Evolutionary conservation across 441 rosid genomes (phyloP).

Genomic region (Arabidopsis lyrata): DNA sequence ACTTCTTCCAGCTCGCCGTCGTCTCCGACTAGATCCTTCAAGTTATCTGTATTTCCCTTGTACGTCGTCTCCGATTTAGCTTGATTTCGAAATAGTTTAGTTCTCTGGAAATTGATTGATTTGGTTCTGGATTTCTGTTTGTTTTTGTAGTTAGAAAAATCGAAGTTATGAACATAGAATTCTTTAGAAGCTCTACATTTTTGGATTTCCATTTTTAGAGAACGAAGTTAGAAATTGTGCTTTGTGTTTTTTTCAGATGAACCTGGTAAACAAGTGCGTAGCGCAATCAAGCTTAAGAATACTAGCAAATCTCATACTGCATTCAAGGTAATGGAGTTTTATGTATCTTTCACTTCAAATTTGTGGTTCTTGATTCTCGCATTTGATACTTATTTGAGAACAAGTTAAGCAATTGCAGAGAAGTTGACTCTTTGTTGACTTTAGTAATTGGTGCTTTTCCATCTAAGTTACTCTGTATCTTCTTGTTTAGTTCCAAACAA

Average conservation of each 20-base stretch:
- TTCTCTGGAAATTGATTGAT: background rate
- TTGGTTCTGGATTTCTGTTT: background rate
- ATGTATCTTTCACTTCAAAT: background rate
- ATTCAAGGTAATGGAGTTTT: constrained; percentile 57
- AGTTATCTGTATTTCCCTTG: constrained; percentile 84
- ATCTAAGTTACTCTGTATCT: constrained; percentile 12
- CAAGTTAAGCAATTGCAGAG: background rate
- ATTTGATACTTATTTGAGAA: too few relatives aligned
- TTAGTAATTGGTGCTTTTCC: background rate
- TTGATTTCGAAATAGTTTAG: background rate
- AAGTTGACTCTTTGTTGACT: constrained; percentile 18
- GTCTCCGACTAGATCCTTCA: constrained; percentile 91
- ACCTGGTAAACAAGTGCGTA: constrained; percentile 76
- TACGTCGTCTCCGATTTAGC: constrained; percentile 40
- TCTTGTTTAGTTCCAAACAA: constrained; percentile 69
- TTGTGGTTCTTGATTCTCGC: too few relatives aligned
- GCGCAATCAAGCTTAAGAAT: constrained; percentile 71
- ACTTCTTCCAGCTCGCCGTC: constrained; percentile 81
- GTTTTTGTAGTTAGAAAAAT: too few relatives aligned
- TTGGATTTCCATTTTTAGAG: background rate
- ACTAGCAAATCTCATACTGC: constrained; percentile 78
- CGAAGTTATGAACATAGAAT: constrained; percentile 20
- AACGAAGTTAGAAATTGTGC: background rate
- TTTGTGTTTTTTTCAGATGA: constrained; percentile 54
- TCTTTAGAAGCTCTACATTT: background rate